A percentile compares a stretch with the other conserved stretches of the same genome.
These are phyloP conservation scores for Entonaema liquescens DNA, from an alignment of 495 filamentous ascomycete species.

Conservation along the genomic window DNA sequence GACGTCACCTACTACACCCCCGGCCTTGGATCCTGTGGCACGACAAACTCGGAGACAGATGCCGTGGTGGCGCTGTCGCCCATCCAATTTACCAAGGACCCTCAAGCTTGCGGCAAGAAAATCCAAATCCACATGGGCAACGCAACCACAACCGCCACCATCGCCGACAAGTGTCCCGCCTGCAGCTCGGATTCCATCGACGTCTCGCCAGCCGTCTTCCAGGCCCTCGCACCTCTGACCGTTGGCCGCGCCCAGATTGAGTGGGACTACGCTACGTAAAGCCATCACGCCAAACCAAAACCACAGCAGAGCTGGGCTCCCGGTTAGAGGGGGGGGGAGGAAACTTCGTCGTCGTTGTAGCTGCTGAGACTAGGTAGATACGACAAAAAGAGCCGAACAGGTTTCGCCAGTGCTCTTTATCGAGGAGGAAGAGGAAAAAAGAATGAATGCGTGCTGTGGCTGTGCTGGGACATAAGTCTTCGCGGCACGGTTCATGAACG, in stretches of 20 bases:
- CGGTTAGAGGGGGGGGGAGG: neutral
- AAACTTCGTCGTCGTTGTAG: no score
- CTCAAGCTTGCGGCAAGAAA: conserved; percentile 67
- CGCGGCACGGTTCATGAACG: neutral
- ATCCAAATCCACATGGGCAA: conserved; percentile 65
- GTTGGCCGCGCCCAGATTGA: conserved; percentile 46
- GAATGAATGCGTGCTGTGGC: neutral
- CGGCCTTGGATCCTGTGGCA: conserved; percentile 55
- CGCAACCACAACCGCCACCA: conserved; percentile 60
- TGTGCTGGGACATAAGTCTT: conserved; percentile 9
- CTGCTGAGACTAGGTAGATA: no score
- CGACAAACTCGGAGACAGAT: conserved; percentile 47
- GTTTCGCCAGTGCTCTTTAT: neutral
- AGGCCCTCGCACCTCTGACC: conserved; percentile 46
- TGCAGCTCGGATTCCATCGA: conserved; percentile 60
- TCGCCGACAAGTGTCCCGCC: conserved; percentile 79
- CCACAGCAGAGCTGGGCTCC: neutral
- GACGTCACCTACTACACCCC: conserved; percentile 56
- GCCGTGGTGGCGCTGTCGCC: conserved; percentile 53
- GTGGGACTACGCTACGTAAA: conserved; percentile 38
- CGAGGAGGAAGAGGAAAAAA: neutral
- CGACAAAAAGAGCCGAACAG: neutral
- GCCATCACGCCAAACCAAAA: neutral
- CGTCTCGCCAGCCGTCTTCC: conserved; percentile 55
- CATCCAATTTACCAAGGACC: conserved; percentile 49